Conservation (phyloP, 1,284 basidiomycete species). For the Puccinia horiana region DNA sequence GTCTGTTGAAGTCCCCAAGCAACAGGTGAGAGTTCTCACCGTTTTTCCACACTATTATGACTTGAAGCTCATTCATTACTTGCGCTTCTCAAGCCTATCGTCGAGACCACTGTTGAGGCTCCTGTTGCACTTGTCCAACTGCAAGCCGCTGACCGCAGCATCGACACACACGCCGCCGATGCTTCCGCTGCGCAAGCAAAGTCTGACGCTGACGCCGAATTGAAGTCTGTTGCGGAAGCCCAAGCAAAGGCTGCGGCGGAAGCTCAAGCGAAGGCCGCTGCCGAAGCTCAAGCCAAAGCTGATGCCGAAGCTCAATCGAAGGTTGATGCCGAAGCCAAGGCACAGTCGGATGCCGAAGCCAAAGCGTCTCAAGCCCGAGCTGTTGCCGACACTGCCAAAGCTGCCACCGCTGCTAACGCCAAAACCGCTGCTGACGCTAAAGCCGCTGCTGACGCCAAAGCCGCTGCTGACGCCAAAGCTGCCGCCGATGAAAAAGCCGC, state of each 20-base stretch:
- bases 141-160: neutral
- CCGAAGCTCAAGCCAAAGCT: constrained; percentile 13
- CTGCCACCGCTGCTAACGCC: neutral
- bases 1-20: neutral
- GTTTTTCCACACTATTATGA: neutral
- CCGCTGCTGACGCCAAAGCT: neutral
- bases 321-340: neutral
- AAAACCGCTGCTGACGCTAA: neutral
- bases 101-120: neutral
- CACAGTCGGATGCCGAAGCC: neutral
- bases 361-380: constrained; percentile 27
- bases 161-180: neutral
- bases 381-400: neutral
- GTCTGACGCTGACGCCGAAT: neutral
- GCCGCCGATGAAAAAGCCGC: constrained; percentile 13
- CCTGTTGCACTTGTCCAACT: neutral
- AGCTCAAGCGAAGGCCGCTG: neutral
- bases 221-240: neutral
- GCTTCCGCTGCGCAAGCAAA: neutral
- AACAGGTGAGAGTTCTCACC: neutral
- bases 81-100: neutral
- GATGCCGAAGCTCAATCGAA: neutral
- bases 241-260: constrained; percentile 14
- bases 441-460: constrained; percentile 11
- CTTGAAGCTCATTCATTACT: neutral